These are phyloP conservation scores for Kwoniella sp. DNA, from an alignment of 768 basidiomycete genomes.

Conservation along the genomic window DNA sequence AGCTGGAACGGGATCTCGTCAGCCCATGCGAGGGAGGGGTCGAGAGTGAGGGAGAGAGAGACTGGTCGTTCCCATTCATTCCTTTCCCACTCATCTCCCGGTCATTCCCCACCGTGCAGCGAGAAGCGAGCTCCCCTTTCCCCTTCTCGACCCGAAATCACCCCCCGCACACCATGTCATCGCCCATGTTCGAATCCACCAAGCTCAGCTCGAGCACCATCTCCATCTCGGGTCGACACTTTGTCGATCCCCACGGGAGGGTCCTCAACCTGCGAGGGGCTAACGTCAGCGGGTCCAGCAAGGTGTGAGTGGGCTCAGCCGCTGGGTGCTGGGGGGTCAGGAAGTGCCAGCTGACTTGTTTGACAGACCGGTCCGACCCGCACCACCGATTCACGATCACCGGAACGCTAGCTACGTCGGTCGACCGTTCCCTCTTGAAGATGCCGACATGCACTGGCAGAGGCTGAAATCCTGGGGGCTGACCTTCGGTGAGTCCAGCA, in stretches of 20 bases:
- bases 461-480: constrained; percentile 80
- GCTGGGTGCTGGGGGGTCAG: too few species aligned
- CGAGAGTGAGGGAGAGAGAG: too few species aligned
- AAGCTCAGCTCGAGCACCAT: constrained; percentile 45
- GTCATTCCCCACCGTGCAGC: too few species aligned
- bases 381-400: constrained; percentile 18
- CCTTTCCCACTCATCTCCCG: too few species aligned
- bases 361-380: constrained; percentile 14
- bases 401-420: constrained; percentile 63
- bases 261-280: constrained; percentile 78
- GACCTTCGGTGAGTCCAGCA: constrained; percentile 66
- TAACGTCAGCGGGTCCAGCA: constrained; percentile 76
- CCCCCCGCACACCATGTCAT: not conserved
- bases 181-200: constrained; percentile 7
- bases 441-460: constrained; percentile 78
- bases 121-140: too few species aligned
- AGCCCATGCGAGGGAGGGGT: too few species aligned
- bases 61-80: too few species aligned
- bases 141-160: too few species aligned
- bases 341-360: not conserved
- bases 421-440: constrained; percentile 81
- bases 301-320: constrained; percentile 69
- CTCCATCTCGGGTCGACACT: constrained; percentile 66
- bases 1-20: too few species aligned
- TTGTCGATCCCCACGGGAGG: constrained; percentile 73